A percentile compares a stretch with the other conserved stretches of the same genome.
These are phyloP conservation scores for Torulaspora gathmanii DNA, from an alignment of 805 yeast species.

Conservation along the genomic window DNA sequence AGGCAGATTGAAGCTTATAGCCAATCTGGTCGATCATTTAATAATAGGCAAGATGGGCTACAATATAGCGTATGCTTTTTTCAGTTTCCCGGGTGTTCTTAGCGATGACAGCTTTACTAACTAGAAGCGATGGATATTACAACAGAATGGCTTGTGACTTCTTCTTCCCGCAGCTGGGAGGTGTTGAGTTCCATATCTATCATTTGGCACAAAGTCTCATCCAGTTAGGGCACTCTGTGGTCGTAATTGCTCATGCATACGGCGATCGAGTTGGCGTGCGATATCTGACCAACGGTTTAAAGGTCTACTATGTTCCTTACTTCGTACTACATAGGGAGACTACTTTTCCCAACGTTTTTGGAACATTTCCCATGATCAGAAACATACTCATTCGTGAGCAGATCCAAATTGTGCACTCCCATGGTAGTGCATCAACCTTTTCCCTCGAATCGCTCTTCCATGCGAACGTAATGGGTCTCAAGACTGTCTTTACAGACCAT, in stretches of 20 bases:
- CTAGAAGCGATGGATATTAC: background rate
- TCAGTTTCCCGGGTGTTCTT: background rate
- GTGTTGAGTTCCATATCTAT: conserved; percentile 92
- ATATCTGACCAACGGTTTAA: conserved; percentile 80
- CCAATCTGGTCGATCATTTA: background rate
- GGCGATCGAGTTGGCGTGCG: conserved; percentile 79
- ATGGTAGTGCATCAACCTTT: conserved; percentile 80
- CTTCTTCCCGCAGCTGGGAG: conserved; percentile 98
- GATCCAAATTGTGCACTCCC: conserved; percentile 90
- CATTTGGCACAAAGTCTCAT: conserved; percentile 83
- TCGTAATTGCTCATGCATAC: conserved; percentile 85
- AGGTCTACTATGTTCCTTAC: conserved; percentile 87
- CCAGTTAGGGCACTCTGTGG: conserved; percentile 75
- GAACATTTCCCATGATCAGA: conserved; percentile 78
- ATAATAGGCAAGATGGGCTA: conserved; percentile 21
- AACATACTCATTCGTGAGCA: conserved; percentile 80
- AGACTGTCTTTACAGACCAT: conserved; percentile 92
- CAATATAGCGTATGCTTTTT: conserved; percentile 28
- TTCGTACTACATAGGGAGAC: conserved; percentile 76
- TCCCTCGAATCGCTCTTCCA: conserved; percentile 92
- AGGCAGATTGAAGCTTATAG: background rate
- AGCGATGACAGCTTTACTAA: background rate
- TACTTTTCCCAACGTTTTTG: conserved; percentile 83
- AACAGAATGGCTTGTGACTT: conserved; percentile 85
- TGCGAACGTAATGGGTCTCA: conserved; percentile 86